Conservation (phyloP, 352 stramenopile genomes). For the Globisporangium paroecandrum region DNA sequence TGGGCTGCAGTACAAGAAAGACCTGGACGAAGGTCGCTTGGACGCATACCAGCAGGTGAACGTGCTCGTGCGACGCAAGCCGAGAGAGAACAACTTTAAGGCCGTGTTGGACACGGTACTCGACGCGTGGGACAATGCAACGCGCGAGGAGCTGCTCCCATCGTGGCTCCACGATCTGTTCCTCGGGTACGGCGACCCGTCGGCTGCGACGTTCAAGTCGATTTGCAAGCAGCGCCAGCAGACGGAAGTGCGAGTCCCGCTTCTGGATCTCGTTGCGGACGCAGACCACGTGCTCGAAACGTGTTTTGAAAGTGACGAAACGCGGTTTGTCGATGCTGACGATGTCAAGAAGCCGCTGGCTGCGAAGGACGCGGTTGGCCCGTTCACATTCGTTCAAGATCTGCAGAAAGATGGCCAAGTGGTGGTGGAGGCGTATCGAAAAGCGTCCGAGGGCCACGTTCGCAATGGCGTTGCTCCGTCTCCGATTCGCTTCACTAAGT, state of each 20-base stretch:
- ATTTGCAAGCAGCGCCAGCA: conserved; percentile 46
- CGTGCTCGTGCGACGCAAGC: conserved; percentile 88
- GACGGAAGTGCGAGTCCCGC: conserved; percentile 29
- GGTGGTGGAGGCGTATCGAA: conserved; percentile 36
- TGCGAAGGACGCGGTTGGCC: conserved; percentile 30
- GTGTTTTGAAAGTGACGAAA: conserved; percentile 15
- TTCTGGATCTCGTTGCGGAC: conserved; percentile 47
- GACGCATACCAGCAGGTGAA: conserved; percentile 91
- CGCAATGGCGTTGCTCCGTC: neutral
- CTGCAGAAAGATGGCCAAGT: conserved; percentile 23
- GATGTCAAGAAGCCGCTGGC: conserved; percentile 29
- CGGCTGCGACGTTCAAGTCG: conserved; percentile 70
- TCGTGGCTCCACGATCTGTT: conserved; percentile 94
- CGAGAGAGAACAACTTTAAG: conserved; percentile 95
- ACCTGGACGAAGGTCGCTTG: conserved; percentile 60
- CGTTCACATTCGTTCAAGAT: conserved; percentile 54
- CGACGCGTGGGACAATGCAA: conserved; percentile 20
- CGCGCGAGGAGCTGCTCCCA: conserved; percentile 67
- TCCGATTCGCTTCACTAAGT: conserved; percentile 86
- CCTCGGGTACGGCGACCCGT: conserved; percentile 91
- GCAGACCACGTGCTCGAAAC: conserved; percentile 44
- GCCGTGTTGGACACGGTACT: conserved; percentile 89
- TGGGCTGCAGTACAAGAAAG: conserved; percentile 91
- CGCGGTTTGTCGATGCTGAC: conserved; percentile 35
- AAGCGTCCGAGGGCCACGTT: conserved; percentile 1